These are phyloP conservation scores for Alternaria dauci DNA, from an alignment of 2,329 filamentous ascomycete genomes.

Conservation along the genomic window DNA sequence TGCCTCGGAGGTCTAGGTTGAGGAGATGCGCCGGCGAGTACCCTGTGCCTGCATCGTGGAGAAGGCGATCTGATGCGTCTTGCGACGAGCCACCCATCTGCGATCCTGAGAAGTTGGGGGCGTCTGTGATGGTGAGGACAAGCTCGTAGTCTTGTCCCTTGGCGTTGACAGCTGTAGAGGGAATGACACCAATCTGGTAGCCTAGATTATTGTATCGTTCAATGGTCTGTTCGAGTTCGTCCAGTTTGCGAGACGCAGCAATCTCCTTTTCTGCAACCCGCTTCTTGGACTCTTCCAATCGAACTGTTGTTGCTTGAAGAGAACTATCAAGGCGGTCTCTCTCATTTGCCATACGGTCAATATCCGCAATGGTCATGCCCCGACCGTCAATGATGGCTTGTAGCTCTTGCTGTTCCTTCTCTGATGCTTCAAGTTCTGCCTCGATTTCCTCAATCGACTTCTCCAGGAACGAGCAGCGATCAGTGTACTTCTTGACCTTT, in stretches of 20 bases:
- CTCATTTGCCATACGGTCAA: conserved; percentile 97
- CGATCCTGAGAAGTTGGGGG: conserved; percentile 72
- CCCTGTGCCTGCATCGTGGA: conserved; percentile 82
- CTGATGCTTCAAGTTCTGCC: conserved; percentile 81
- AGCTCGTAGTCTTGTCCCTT: conserved; percentile 88
- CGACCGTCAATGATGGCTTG: conserved; percentile 90
- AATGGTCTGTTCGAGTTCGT: conserved; percentile 89
- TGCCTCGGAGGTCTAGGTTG: conserved; percentile 85
- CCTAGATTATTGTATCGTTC: conserved; percentile 93
- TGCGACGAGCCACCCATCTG: conserved; percentile 58
- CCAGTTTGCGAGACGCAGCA: conserved; percentile 85
- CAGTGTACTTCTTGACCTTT: conserved; percentile 88
- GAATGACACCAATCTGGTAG: conserved; percentile 92
- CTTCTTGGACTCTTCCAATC: conserved; percentile 85
- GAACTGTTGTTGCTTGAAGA: conserved; percentile 76
- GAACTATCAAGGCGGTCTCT: conserved; percentile 91
- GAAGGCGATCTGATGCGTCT: conserved; percentile 72
- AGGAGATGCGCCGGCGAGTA: conserved; percentile 90
- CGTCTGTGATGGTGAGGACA: conserved; percentile 79
- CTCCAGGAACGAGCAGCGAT: conserved; percentile 80
- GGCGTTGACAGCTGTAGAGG: conserved; percentile 82
- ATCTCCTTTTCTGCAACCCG: conserved; percentile 84
- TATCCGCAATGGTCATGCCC: conserved; percentile 96
- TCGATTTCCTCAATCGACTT: conserved; percentile 86
- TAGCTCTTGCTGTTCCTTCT: conserved; percentile 80